Percentiles rank a stretch among this genome's conserved stretches.
These are phyloP conservation scores for Metarhizium anisopliae DNA, from an alignment of 2,329 filamentous ascomycete species.

Conservation along the genomic window DNA sequence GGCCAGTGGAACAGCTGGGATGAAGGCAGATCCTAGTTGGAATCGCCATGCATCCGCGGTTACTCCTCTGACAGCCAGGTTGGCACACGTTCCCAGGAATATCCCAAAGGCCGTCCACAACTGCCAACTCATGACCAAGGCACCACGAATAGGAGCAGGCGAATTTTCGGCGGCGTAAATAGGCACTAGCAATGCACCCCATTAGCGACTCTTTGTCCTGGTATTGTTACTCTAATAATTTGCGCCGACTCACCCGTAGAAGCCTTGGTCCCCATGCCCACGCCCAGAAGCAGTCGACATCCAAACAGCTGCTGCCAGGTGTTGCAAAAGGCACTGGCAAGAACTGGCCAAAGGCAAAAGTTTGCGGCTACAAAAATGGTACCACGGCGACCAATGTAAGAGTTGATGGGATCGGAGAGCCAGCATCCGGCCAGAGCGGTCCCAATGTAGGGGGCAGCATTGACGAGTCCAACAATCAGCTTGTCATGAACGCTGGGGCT, in stretches of 20 bases:
- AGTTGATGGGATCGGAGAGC: constrained; percentile 55
- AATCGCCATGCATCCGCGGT: constrained; percentile 45
- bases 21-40: constrained; percentile 56
- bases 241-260: constrained; percentile 36
- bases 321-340: constrained; percentile 63
- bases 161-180: constrained; percentile 70
- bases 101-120: constrained; percentile 58
- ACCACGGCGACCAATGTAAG: constrained; percentile 34
- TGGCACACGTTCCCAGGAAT: constrained; percentile 51
- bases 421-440: constrained; percentile 48
- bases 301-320: constrained; percentile 64
- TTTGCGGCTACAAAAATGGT: constrained; percentile 66
- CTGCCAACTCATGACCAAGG: constrained; percentile 76
- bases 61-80: constrained; percentile 36
- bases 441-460: constrained; percentile 44
- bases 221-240: too few relatives aligned
- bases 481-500: constrained; percentile 25
- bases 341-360: constrained; percentile 60
- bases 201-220: neutral
- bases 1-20: constrained; percentile 47
- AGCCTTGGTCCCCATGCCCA: constrained; percentile 69
- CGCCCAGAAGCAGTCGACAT: constrained; percentile 63
- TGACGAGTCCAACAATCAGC: constrained; percentile 57
- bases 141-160: constrained; percentile 60
- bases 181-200: constrained; percentile 44